Conservation (phyloP, 768 basidiomycete genomes). For the Dacryopinax spathularia region DNA sequence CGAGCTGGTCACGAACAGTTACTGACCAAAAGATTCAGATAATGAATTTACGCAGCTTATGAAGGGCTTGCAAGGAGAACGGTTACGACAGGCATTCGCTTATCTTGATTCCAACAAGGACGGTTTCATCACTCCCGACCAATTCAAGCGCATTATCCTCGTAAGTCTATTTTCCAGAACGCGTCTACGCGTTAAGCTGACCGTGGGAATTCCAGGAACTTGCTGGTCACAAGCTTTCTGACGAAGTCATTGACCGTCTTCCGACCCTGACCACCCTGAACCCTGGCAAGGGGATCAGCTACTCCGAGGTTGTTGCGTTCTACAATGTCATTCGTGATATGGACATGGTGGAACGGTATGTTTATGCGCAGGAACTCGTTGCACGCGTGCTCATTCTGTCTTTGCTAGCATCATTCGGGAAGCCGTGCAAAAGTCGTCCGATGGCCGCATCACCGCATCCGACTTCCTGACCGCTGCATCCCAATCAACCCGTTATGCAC, state of each 20-base stretch:
- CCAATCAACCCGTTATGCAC: conserved; percentile 74
- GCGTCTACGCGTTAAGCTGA: neutral
- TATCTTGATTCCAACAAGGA: conserved; percentile 79
- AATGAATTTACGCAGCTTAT: conserved; percentile 97
- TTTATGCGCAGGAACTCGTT: conserved; percentile 6
- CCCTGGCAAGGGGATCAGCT: conserved; percentile 81
- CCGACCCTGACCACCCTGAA: conserved; percentile 84
- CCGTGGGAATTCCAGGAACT: conserved; percentile 48
- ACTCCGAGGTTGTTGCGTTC: conserved; percentile 93
- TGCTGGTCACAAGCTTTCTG: conserved; percentile 92
- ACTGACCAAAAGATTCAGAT: conserved; percentile 34
- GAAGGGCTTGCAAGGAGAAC: conserved; percentile 97
- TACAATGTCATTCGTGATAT: conserved; percentile 95
- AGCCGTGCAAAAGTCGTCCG: conserved; percentile 77
- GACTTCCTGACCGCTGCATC: conserved; percentile 88
- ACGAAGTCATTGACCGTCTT: conserved; percentile 78
- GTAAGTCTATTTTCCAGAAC: conserved; percentile 31
- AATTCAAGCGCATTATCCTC: conserved; percentile 90
- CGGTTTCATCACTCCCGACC: conserved; percentile 83
- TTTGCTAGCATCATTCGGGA: conserved; percentile 64
- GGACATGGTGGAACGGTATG: conserved; percentile 86
- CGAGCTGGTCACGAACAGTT: neutral
- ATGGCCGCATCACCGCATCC: conserved; percentile 88
- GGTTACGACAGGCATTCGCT: conserved; percentile 90
- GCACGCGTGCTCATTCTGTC: conserved; percentile 1